Conservation (phyloP, 768 basidiomycete genomes). For the Pleurotus tuoliensis region DNA sequence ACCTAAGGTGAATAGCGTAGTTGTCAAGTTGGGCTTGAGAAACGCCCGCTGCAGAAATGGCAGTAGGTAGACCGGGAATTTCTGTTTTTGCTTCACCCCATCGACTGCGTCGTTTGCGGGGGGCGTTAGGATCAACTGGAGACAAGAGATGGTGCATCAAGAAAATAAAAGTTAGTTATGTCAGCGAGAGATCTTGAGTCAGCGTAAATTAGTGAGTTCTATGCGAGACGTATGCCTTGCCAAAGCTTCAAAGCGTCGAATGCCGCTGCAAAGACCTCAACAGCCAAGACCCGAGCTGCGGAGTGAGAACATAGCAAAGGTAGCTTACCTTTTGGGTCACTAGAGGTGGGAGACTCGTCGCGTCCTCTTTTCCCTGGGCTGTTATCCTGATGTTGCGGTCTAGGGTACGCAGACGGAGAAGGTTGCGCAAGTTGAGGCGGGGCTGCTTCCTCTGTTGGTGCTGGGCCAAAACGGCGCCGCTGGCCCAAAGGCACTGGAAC, state of each 20-base stretch:
- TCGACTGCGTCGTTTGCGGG: constrained; percentile 93
- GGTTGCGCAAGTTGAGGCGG: constrained; percentile 87
- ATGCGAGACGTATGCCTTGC: constrained; percentile 17
- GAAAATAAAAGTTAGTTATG: constrained; percentile 48
- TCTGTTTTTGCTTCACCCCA: constrained; percentile 96
- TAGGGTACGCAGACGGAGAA: constrained; percentile 82
- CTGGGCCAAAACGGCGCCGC: constrained; percentile 89
- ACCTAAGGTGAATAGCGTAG: constrained; percentile 91
- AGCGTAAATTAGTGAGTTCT: constrained; percentile 34
- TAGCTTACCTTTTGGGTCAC: constrained; percentile 73
- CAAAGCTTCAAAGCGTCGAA: constrained; percentile 16
- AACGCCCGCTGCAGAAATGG: constrained; percentile 89
- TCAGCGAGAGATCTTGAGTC: constrained; percentile 35
- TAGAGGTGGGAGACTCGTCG: constrained; percentile 61
- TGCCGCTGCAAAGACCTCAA: constrained; percentile 17
- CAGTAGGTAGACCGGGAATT: constrained; percentile 90
- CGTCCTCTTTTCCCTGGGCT: constrained; percentile 57
- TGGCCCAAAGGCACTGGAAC: constrained; percentile 73
- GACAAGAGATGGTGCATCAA: constrained; percentile 34
- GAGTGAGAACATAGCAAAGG: constrained; percentile 13
- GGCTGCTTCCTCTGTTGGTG: constrained; percentile 74
- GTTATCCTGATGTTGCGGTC: constrained; percentile 49
- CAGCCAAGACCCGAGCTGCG: constrained; percentile 11
- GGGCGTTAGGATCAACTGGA: constrained; percentile 77
- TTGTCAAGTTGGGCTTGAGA: constrained; percentile 96